Conservation (phyloP, 345 rosid genomes). For the Arabidopsis suecica region DNA sequence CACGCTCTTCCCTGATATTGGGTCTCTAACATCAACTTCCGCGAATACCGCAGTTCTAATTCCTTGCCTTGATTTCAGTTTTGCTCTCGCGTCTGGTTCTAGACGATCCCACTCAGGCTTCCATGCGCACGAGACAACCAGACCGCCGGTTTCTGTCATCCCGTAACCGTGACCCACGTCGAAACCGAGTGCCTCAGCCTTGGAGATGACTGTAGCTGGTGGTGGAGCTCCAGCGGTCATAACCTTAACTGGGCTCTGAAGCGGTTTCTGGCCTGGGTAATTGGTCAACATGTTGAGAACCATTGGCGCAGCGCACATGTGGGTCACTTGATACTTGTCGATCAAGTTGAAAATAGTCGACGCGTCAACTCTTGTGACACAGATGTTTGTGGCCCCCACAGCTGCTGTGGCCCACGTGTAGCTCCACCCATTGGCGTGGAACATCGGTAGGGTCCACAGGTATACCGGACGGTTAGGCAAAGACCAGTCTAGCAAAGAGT, state of each 20-base stretch:
- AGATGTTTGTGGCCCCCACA: constrained; percentile 64
- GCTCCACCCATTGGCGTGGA: constrained; percentile 71
- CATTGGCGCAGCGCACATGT: constrained; percentile 67
- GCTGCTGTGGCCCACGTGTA: constrained; percentile 67
- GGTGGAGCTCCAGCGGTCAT: constrained; percentile 69
- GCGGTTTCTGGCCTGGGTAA: constrained; percentile 34
- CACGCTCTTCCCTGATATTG: constrained; percentile 51
- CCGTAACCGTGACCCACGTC: constrained; percentile 62
- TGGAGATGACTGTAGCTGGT: constrained; percentile 43
- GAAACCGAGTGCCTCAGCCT: constrained; percentile 56
- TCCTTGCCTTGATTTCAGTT: constrained; percentile 63
- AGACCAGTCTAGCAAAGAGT: constrained; percentile 50
- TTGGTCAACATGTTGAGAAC: constrained; percentile 63
- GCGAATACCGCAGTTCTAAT: constrained; percentile 41
- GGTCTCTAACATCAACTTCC: constrained; percentile 53
- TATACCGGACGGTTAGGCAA: constrained; percentile 54
- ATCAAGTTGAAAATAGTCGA: constrained; percentile 49
- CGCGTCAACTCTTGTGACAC: constrained; percentile 52
- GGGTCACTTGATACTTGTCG: constrained; percentile 55
- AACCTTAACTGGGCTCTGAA: constrained; percentile 47
- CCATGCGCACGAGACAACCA: constrained; percentile 57
- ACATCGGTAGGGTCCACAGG: constrained; percentile 69
- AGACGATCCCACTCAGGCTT: constrained; percentile 57
- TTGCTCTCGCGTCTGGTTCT: constrained; percentile 48
- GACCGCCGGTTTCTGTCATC: constrained; percentile 58